Conservation (phyloP, 345 rosid genomes). For the Zanthoxylum bungeanum region DNA sequence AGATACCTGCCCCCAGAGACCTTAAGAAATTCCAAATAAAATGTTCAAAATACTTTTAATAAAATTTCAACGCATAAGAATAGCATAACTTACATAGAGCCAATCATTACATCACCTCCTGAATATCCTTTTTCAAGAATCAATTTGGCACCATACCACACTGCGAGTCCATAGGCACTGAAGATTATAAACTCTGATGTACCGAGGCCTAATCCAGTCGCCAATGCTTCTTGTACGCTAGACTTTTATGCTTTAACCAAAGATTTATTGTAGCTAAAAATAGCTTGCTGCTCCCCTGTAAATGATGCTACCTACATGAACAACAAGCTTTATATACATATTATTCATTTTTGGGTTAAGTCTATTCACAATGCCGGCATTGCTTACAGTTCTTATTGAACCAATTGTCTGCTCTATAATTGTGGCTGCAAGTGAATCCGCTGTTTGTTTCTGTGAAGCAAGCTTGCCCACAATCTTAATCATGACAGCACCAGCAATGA, state of each 20-base stretch:
- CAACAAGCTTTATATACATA: neutral
- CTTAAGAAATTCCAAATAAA: constrained; percentile 22
- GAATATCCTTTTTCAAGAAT: constrained; percentile 52
- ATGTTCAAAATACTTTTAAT: neutral
- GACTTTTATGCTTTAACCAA: constrained; percentile 47
- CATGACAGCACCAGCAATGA: constrained; percentile 47
- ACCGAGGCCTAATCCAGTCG: constrained; percentile 60
- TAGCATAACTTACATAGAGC: constrained; percentile 46
- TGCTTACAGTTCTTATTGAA: constrained; percentile 65
- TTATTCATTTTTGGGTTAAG: neutral
- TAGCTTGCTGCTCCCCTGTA: constrained; percentile 63
- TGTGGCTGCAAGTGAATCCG: constrained; percentile 52
- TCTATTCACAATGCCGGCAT: neutral
- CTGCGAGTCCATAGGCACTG: constrained; percentile 47
- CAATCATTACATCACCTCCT: constrained; percentile 57
- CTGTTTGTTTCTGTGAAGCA: constrained; percentile 51
- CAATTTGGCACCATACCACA: constrained; percentile 71
- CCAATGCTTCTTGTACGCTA: constrained; percentile 50
- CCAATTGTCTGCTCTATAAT: constrained; percentile 65
- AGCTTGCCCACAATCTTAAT: constrained; percentile 37
- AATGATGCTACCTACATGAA: constrained; percentile 57
- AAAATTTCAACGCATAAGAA: neutral
- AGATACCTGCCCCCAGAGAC: constrained; percentile 73
- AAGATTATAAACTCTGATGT: constrained; percentile 27
- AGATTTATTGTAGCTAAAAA: constrained; percentile 44